Evolutionary conservation across 306 rosid species (phyloP).

Genomic region (Malus asiatica): DNA sequence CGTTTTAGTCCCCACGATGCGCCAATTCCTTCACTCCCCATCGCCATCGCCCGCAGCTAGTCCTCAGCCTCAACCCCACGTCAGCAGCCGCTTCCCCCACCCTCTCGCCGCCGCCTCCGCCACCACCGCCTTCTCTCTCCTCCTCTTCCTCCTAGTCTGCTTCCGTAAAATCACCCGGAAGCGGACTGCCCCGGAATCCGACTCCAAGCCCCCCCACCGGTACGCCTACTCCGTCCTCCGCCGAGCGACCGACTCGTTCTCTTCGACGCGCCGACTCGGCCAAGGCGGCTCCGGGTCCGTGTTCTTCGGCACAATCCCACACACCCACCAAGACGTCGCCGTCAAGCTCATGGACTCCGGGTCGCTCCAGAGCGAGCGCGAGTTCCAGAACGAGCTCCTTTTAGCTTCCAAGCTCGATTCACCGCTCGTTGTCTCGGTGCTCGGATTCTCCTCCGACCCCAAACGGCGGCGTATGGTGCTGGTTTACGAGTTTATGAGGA

Average conservation of each 20-base stretch:
- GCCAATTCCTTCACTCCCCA: constrained; percentile 32
- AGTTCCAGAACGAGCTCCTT: constrained; percentile 86
- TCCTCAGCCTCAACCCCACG: background rate
- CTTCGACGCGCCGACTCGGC: constrained; percentile 60
- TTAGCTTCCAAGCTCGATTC: constrained; percentile 64
- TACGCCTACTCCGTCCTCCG: constrained; percentile 66
- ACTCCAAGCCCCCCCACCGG: constrained; percentile 58
- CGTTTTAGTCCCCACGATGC: constrained; percentile 34
- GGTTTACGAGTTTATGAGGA: constrained; percentile 70
- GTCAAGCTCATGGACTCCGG: constrained; percentile 85
- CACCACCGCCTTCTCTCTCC: constrained; percentile 33
- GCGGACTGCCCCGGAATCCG: constrained; percentile 41
- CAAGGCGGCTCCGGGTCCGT: constrained; percentile 95
- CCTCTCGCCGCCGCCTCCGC: constrained; percentile 29
- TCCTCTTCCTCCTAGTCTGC: constrained; percentile 42
- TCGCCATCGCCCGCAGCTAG: constrained; percentile 1
- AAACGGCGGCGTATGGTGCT: constrained; percentile 66
- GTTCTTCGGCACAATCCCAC: constrained; percentile 45
- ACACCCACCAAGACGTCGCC: constrained; percentile 44
- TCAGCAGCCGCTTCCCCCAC: constrained; percentile 12
- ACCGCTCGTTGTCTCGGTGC: constrained; percentile 36
- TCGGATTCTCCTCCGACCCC: constrained; percentile 69
- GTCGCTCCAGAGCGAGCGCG: constrained; percentile 81
- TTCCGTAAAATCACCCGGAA: constrained; percentile 45
- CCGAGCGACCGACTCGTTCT: constrained; percentile 79